Percentiles rank a stretch among this genome's conserved stretches.
phyloP scores from a whole-genome alignment of 2,329 filamentous ascomycete genomes.

The Aureobasidium sp. region DNA sequence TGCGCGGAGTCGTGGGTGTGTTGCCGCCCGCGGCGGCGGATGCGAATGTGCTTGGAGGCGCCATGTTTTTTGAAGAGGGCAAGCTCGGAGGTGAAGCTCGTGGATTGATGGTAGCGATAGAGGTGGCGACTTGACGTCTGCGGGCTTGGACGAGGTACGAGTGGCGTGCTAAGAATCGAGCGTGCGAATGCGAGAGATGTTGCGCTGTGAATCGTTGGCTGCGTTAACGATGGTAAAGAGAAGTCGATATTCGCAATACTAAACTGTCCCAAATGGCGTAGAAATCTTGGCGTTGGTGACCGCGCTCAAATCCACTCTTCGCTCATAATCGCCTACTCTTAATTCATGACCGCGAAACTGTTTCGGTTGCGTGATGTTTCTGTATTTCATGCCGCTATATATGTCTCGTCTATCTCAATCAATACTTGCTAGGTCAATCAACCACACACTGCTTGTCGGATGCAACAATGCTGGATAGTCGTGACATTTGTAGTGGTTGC shows the following conservation, averaged over 20 bases:
- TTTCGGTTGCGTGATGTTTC: not conserved
- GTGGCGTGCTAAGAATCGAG: not conserved
- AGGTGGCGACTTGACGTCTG: constrained; percentile 5
- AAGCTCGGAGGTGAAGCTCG: constrained; percentile 12
- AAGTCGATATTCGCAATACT: constrained; percentile 6
- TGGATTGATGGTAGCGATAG: not conserved
- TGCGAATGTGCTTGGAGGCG: constrained; percentile 42
- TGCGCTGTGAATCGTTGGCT: constrained; percentile 7
- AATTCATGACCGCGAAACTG: not conserved
- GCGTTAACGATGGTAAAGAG: constrained; percentile 4
- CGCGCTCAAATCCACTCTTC: not conserved
- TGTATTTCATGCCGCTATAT: not conserved
- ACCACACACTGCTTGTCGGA: not conserved
- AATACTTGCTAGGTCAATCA: not conserved
- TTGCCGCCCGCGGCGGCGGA: constrained; percentile 43
- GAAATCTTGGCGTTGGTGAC: constrained; percentile 6
- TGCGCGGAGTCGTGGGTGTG: constrained; percentile 32
- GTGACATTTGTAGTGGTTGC: not conserved
- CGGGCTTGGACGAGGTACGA: not conserved
- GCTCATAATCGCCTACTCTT: not conserved
- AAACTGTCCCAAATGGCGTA: not conserved
- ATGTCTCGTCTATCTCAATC: not conserved
- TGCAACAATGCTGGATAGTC: not conserved
- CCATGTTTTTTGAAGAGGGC: constrained; percentile 29
- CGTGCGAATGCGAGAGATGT: not conserved